Evolutionary conservation across 345 rosid species (phyloP), one percentile per base, ranked within the genome.

Genomic region (Rhodamnia argentea): DNA sequence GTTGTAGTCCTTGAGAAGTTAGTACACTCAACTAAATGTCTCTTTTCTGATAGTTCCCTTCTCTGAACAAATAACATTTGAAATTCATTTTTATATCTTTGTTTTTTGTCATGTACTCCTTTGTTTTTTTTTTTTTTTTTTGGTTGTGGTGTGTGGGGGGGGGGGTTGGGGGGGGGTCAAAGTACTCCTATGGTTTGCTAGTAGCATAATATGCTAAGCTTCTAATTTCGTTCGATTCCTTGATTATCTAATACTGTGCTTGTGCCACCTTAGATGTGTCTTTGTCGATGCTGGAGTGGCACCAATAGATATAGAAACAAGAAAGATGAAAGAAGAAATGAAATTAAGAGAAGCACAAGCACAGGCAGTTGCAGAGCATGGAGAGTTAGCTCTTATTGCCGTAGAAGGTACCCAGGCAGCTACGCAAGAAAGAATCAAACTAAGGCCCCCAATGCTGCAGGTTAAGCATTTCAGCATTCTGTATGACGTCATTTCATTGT

Each of bases 371-470:
- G 93, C 93, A 84, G 98, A 94, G 89, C 99, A 97, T 91, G 98
- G 99, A 90, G 99, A 97, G 83, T 92, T 97, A 84, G 99, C 99
- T 84, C 90, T 96, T 84, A 97, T 97, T 86, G 54, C 96, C 5
- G 99, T 97, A 78, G 99, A 96, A 84, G 92, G 93, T 86, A 87
- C 93, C 57, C 98, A 94, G 88, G 87, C 89, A 83, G 85, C 92
- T 56, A 52, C 93, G 84, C 95, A 94, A 89, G 99, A 94, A 90
- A 92, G 93, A 93, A 90, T 91, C 86, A 85, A 92, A 84, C 92
- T 97, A 89, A 94, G 99, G 88, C 93, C 98, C 42, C 99, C 99
- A 52, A 93, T 97, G 99, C 92, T 97, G 74, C 99, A 97, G 99
- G 99, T 97, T 86, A 53, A 83, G 23, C 54, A 44, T 88, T 83